These are phyloP conservation scores for Eutrema heterophyllum DNA, from an alignment of 345 rosid genomes.

Conservation along the genomic window DNA sequence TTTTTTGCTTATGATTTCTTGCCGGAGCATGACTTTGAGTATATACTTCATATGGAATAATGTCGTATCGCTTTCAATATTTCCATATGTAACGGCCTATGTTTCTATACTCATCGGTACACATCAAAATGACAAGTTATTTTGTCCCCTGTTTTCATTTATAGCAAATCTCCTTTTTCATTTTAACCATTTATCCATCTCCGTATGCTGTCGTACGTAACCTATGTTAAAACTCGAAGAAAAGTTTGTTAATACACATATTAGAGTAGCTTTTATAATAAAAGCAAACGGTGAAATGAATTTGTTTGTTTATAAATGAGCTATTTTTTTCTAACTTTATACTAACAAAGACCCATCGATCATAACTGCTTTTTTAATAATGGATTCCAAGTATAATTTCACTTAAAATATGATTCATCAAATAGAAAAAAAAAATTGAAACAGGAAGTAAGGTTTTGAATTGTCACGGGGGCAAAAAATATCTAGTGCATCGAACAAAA, in stretches of 20 bases:
- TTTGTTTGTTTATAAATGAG: no score
- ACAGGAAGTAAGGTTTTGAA: not conserved
- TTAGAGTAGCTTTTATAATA: not conserved
- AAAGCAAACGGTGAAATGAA: not conserved
- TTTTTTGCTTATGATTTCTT: no score
- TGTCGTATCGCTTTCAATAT: not conserved
- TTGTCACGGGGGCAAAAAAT: conserved; percentile 16
- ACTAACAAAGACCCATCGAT: not conserved
- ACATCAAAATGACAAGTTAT: not conserved
- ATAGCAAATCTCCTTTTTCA: no score
- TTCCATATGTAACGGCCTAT: not conserved
- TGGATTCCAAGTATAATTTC: not conserved
- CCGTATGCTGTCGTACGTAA: no score
- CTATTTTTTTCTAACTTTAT: not conserved
- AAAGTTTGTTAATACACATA: no score
- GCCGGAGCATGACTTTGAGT: not conserved
- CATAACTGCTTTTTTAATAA: not conserved
- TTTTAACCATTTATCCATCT: no score
- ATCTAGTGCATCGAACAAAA: not conserved
- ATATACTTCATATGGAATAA: not conserved
- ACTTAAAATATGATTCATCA: not conserved
- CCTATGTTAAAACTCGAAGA: no score
- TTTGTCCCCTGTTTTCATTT: not conserved
- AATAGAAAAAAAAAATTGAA: not conserved
- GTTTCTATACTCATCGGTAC: not conserved